Percentiles rank a stretch among this genome's conserved stretches.
Conservation (phyloP, 75 land plant genomes). For the Sequoiadendron giganteum region DNA sequence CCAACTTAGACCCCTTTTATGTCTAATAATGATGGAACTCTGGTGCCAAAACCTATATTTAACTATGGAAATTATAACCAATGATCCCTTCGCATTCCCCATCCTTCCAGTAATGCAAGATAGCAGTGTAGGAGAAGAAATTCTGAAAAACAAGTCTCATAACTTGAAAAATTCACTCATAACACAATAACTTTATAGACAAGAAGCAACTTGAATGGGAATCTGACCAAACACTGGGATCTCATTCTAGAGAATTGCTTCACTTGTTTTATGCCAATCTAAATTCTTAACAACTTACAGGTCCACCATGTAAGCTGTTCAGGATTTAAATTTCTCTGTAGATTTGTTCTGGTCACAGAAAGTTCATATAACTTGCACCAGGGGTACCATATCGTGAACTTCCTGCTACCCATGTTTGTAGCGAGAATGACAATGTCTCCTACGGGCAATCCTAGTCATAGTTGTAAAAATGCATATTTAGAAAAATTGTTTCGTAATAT, state of each 20-base stretch:
- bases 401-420: not conserved
- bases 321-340: not conserved
- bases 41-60: not conserved
- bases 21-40: not conserved
- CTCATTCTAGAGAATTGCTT: not conserved
- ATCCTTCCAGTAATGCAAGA: not conserved
- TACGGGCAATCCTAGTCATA: not conserved
- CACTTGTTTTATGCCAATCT: not conserved
- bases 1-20: not conserved
- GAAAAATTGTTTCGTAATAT: not conserved
- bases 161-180: too few species aligned
- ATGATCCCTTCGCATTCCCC: not conserved
- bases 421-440: not conserved
- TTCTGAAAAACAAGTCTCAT: not conserved
- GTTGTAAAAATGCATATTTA: not conserved
- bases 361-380: not conserved
- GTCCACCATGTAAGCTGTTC: not conserved
- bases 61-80: not conserved
- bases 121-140: too few species aligned
- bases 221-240: not conserved
- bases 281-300: not conserved
- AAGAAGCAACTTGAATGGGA: too few species aligned
- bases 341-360: not conserved
- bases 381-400: not conserved
- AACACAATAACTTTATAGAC: too few species aligned